Percentiles rank a stretch among this genome's conserved stretches.
These are phyloP conservation scores for Annulohypoxylon stygium DNA, from an alignment of 495 filamentous ascomycete species.

Conservation along the genomic window DNA sequence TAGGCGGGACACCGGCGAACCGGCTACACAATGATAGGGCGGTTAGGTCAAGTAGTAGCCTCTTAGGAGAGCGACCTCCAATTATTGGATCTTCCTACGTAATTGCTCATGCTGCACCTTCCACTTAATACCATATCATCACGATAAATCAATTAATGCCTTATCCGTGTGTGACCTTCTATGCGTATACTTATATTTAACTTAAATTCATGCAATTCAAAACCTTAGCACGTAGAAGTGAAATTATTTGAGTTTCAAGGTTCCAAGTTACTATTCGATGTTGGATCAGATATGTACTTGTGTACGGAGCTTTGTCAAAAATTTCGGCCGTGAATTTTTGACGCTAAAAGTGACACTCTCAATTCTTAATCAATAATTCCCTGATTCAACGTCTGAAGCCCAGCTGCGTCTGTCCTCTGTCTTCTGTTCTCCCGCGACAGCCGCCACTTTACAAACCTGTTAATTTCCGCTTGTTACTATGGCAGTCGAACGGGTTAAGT, in stretches of 20 bases:
- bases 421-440: slow-evolving; percentile 15
- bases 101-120: not conserved
- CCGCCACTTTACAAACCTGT: slow-evolving; percentile 7
- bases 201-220: not conserved
- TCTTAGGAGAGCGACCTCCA: not conserved
- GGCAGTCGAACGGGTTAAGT: not conserved
- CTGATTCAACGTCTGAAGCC: not conserved
- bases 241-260: not conserved
- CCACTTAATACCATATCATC: not conserved
- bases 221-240: not conserved
- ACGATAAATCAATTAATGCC: not conserved
- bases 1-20: not conserved
- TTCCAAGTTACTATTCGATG: not conserved
- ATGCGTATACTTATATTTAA: not conserved
- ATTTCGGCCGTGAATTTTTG: not conserved
- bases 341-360: not conserved
- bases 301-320: not conserved
- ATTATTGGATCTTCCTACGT: not conserved
- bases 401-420: not conserved
- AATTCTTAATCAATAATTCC: slow-evolving; percentile 4
- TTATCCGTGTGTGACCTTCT: not conserved
- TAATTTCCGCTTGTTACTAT: not conserved
- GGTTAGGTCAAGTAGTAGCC: not conserved
- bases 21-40: not conserved
- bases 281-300: no score